Percentiles rank a stretch among this genome's conserved stretches.
phyloP scores from a whole-genome alignment of 2,329 filamentous ascomycete genomes.

The Rachicladosporium sp. region DNA sequence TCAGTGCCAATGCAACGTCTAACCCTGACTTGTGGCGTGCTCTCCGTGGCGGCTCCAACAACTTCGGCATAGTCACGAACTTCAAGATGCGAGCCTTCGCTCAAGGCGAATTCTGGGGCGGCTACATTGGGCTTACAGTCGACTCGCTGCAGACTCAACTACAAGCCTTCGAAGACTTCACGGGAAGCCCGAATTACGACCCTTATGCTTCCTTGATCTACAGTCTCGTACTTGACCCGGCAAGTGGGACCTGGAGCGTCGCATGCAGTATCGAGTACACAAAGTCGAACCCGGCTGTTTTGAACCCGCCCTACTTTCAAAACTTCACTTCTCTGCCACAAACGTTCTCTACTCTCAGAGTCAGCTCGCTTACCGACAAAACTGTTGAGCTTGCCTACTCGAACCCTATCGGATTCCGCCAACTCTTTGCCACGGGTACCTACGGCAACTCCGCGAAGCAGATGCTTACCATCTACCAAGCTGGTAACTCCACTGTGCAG shows the following conservation, averaged over 20 bases:
- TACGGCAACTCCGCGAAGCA: conserved; percentile 10
- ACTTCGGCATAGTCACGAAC: conserved; percentile 34
- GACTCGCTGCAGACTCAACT: conserved; percentile 25
- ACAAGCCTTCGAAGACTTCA: conserved; percentile 7
- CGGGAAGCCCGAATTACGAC: conserved; percentile 9
- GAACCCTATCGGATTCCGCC: conserved; percentile 7
- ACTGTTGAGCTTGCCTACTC: conserved; percentile 8
- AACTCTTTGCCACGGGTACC: conserved; percentile 12
- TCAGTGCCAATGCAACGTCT: conserved; percentile 29
- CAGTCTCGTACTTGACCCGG: conserved; percentile 8
- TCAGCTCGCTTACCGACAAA: conserved; percentile 13
- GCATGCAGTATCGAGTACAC: conserved; percentile 14
- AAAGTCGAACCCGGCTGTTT: conserved; percentile 4
- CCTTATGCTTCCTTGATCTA: conserved; percentile 12
- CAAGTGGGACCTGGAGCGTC: conserved; percentile 6
- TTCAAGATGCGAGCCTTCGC: conserved; percentile 24
- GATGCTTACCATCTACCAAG: conserved; percentile 10
- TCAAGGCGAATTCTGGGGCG: conserved; percentile 15
- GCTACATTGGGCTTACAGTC: conserved; percentile 34
- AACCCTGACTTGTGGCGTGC: conserved; percentile 38
- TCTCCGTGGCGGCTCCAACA: conserved; percentile 31
- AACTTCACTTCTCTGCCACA: conserved; percentile 12
- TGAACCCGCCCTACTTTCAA: conserved; percentile 9
- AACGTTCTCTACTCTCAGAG: conserved; percentile 10
- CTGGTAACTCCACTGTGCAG: conserved; percentile 8